Evolutionary conservation across 2,329 filamentous ascomycete species (phyloP).

Genomic region (Trichoderma harzianum): DNA sequence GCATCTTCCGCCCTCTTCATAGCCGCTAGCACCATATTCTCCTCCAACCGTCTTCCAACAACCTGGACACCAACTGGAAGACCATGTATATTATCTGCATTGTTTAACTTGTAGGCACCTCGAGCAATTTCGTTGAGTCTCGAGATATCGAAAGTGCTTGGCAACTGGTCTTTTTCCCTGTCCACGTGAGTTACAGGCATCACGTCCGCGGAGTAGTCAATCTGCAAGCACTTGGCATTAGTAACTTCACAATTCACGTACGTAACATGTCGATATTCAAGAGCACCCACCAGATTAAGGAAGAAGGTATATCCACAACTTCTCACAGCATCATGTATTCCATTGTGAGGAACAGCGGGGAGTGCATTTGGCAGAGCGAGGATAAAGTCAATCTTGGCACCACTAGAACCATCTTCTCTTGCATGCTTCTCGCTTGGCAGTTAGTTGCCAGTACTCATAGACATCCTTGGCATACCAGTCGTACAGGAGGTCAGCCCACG

Average conservation of each 20-base stretch:
- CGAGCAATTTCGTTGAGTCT: constrained; percentile 74
- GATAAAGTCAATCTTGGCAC: constrained; percentile 72
- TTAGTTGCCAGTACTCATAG: constrained; percentile 65
- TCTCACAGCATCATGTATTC: constrained; percentile 80
- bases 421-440: constrained; percentile 35
- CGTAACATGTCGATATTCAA: not conserved
- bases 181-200: constrained; percentile 86
- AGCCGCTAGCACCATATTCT: constrained; percentile 52
- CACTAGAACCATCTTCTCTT: constrained; percentile 26
- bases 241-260: not conserved
- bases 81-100: constrained; percentile 75
- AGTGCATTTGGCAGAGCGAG: constrained; percentile 85
- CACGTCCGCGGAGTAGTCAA: constrained; percentile 83
- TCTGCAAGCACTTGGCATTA: constrained; percentile 39
- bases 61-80: constrained; percentile 52
- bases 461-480: constrained; percentile 55
- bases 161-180: constrained; percentile 61
- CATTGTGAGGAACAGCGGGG: constrained; percentile 80
- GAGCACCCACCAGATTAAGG: constrained; percentile 71
- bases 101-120: constrained; percentile 83
- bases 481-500: constrained; percentile 73
- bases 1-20: not conserved
- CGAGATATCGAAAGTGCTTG: constrained; percentile 56
- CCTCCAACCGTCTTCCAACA: constrained; percentile 48
- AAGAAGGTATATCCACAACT: constrained; percentile 92